Evolutionary conservation across 371 early-diverging fungal genomes (phyloP).

Genomic region (Quaeritorhiza haematococci): DNA sequence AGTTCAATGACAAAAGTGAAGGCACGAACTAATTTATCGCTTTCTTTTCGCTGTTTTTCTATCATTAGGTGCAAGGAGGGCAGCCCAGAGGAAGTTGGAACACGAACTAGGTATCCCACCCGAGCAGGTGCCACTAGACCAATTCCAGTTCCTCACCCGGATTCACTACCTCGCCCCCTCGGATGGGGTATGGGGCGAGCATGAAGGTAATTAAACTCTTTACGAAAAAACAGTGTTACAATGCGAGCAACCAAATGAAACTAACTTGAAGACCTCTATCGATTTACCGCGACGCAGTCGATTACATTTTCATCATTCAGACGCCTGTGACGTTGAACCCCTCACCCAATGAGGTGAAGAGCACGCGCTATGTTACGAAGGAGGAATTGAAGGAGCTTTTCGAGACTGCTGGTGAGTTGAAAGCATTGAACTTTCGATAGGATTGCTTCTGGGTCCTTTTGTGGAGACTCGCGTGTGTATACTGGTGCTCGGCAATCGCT

Average conservation of each 20-base stretch:
- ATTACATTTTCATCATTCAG: slow-evolving; percentile 81
- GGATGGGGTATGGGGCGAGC: slow-evolving; percentile 96
- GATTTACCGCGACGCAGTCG: slow-evolving; percentile 48
- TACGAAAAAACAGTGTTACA: not conserved
- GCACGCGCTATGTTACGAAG: slow-evolving; percentile 65
- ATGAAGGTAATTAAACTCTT: slow-evolving; percentile 60
- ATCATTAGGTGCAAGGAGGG: slow-evolving; percentile 58
- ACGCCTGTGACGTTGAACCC: slow-evolving; percentile 61
- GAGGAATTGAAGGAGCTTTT: slow-evolving; percentile 72
- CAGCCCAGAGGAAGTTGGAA: slow-evolving; percentile 86
- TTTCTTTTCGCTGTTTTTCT: not conserved
- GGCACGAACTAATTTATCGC: too few species aligned
- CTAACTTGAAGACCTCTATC: slow-evolving; percentile 3
- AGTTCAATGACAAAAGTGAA: too few species aligned
- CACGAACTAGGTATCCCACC: slow-evolving; percentile 92
- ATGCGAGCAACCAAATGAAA: not conserved
- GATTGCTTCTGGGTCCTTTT: too few species aligned
- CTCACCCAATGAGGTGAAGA: slow-evolving; percentile 80
- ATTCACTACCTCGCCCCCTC: slow-evolving; percentile 93
- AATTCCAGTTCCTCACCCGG: slow-evolving; percentile 82
- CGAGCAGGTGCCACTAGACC: slow-evolving; percentile 63
- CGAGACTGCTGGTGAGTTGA: slow-evolving; percentile 48
- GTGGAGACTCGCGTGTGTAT: too few species aligned
- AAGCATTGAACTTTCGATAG: not conserved
- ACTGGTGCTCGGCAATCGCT: too few species aligned